These are phyloP conservation scores for Haemoproteus tartakovskyi DNA, from an alignment of 169 alveolate species.

Conservation along the genomic window DNA sequence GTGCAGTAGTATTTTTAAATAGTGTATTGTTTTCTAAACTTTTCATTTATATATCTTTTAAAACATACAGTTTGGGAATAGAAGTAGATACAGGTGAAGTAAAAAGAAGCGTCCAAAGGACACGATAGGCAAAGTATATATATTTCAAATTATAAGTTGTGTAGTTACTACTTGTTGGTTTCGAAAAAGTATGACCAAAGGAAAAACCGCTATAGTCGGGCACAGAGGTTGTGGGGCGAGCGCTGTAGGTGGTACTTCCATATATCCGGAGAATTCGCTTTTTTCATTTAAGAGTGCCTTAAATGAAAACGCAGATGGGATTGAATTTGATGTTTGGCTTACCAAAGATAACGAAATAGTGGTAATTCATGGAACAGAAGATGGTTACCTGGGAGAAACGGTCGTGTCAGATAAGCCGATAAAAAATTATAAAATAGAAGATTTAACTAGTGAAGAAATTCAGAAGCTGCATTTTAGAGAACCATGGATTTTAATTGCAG, in stretches of 20 bases:
- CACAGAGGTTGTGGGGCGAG: conserved; percentile 81
- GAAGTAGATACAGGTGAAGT: too few species aligned
- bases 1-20: too few species aligned
- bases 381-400: conserved; percentile 22
- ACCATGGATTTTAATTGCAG: conserved; percentile 33
- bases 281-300: conserved; percentile 67
- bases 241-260: conserved; percentile 65
- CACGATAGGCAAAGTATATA: too few species aligned
- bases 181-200: not conserved
- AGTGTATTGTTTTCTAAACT: too few species aligned
- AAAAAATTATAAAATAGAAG: conserved; percentile 18
- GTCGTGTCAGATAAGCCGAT: not conserved
- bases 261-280: conserved; percentile 72
- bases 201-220: conserved; percentile 64
- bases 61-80: too few species aligned
- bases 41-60: too few species aligned
- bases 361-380: conserved; percentile 73
- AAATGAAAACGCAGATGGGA: conserved; percentile 68
- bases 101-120: too few species aligned
- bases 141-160: too few species aligned
- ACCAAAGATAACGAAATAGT: conserved; percentile 69
- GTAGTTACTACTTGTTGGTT: too few species aligned
- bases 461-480: conserved; percentile 33
- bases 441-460: conserved; percentile 28
- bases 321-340: conserved; percentile 75